Evolutionary conservation across 148 eudicot genomes (phyloP).

Genomic region (Chenopodium quinoa): DNA sequence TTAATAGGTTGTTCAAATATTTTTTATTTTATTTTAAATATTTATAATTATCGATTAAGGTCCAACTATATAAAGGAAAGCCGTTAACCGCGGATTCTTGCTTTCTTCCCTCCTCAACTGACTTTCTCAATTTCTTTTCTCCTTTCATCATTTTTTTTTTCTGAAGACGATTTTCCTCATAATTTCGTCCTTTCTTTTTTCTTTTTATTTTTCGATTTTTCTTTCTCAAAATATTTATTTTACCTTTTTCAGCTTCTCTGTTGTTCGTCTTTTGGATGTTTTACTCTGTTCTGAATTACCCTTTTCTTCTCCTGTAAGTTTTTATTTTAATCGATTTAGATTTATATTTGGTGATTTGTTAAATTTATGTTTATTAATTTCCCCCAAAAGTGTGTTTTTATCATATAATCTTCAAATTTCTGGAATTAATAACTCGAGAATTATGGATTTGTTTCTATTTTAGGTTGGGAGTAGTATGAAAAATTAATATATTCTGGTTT

Average conservation of each 20-base stretch:
- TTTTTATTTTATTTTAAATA: too few species aligned
- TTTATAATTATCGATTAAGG: too few species aligned
- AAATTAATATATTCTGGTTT: neutral
- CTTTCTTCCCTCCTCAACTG: slow-evolving; percentile 2
- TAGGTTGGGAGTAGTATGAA: neutral
- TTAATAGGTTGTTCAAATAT: neutral
- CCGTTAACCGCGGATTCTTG: slow-evolving; percentile 14
- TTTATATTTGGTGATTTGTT: neutral
- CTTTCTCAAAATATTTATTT: neutral
- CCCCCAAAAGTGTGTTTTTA: too few species aligned
- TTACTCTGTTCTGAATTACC: slow-evolving; percentile 24
- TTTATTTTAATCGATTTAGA: neutral
- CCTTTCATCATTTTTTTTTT: neutral
- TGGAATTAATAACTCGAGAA: too few species aligned
- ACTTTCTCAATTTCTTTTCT: neutral
- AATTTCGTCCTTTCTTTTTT: neutral
- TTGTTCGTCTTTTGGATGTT: neutral
- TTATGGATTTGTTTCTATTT: too few species aligned
- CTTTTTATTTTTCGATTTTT: too few species aligned
- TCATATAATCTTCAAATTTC: too few species aligned
- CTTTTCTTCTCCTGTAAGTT: slow-evolving; percentile 23
- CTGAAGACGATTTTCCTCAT: neutral
- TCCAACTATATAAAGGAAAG: neutral
- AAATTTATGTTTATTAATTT: neutral
- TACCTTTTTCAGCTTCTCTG: neutral